Conservation (phyloP, 148 eudicot species). For the Rheum nobile region DNA sequence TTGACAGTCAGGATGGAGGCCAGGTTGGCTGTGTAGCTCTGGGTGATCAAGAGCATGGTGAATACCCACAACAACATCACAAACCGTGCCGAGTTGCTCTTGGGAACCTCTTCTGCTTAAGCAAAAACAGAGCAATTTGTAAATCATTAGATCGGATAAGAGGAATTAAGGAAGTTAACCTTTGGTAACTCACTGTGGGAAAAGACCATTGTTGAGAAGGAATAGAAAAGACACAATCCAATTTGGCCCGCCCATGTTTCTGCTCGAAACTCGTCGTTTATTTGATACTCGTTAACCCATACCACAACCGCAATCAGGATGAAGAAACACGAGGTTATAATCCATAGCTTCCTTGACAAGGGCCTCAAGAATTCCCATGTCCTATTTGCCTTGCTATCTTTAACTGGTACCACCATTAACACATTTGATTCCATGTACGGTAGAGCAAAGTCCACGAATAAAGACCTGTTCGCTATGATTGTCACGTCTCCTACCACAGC, state of each 20-base stretch:
- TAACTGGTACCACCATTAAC: conserved; percentile 31
- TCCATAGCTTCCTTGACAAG: conserved; percentile 48
- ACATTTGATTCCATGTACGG: conserved; percentile 62
- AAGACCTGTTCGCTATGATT: conserved; percentile 35
- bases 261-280: too few species aligned
- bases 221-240: too few species aligned
- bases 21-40: conserved; percentile 54
- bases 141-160: background rate
- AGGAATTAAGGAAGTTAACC: background rate
- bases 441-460: conserved; percentile 42
- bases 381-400: conserved; percentile 27
- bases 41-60: conserved; percentile 38
- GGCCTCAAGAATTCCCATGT: conserved; percentile 69
- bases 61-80: conserved; percentile 62
- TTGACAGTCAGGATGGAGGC: conserved; percentile 43
- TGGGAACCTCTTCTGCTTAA: background rate
- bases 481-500: conserved; percentile 56
- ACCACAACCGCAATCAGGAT: too few species aligned
- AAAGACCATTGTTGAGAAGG: too few species aligned
- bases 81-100: conserved; percentile 44
- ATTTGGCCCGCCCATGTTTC: too few species aligned
- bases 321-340: too few species aligned
- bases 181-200: conserved; percentile 67
- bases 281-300: too few species aligned
- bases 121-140: background rate